A percentile compares a stretch with the other conserved stretches of the same genome.
Conservation (phyloP, 1,139 yeast genomes). For the Saccharomyces hybrid region DNA sequence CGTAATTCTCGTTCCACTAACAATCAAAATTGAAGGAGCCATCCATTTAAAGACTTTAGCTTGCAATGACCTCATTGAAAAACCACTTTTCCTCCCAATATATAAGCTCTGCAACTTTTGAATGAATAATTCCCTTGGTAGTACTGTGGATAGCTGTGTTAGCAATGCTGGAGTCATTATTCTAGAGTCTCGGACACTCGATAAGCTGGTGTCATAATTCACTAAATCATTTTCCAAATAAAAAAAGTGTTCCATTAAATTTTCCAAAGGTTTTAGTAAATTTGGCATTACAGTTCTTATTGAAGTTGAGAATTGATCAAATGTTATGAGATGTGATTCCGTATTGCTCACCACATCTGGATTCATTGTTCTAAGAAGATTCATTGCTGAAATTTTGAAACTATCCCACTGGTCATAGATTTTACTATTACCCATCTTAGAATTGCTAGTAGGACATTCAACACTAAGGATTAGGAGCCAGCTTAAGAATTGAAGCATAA, state of each 20-base stretch:
- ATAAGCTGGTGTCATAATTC: constrained; percentile 4
- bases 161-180: constrained; percentile 30
- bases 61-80: constrained; percentile 80
- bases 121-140: constrained; percentile 32
- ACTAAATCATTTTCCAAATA: constrained; percentile 18
- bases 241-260: constrained; percentile 36
- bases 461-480: constrained; percentile 38
- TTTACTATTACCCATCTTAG: constrained; percentile 13
- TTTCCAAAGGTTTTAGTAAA: constrained; percentile 36
- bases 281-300: constrained; percentile 34
- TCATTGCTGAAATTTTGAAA: constrained; percentile 27
- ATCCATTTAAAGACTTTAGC: constrained; percentile 83
- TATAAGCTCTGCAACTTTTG: constrained; percentile 55
- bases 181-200: constrained; percentile 16
- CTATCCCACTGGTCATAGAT: constrained; percentile 16
- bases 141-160: constrained; percentile 31
- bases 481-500: constrained; percentile 37
- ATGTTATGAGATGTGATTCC: constrained; percentile 28
- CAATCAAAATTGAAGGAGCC: constrained; percentile 69
- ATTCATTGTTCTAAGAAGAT: constrained; percentile 44
- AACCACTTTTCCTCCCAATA: constrained; percentile 68
- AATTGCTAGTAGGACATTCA: constrained; percentile 27
- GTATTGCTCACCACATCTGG: constrained; percentile 28
- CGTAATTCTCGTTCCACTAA: constrained; percentile 56
- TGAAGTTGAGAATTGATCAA: constrained; percentile 33